Evolutionary conservation across 2,329 filamentous ascomycete species (phyloP).

Genomic region (Exophiala spinifera): DNA sequence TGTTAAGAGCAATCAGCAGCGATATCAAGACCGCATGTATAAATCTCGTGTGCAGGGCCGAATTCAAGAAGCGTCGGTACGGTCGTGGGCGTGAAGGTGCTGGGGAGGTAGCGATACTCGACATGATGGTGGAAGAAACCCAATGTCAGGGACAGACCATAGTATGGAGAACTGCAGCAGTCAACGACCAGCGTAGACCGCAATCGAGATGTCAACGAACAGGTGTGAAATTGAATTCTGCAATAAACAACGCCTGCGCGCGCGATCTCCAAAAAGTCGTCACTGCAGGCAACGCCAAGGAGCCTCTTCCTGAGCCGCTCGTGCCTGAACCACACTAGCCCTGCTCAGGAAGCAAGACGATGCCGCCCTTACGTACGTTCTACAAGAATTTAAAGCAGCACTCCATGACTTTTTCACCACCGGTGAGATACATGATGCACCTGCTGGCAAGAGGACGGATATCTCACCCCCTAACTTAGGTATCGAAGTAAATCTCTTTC

Average conservation of each 20-base stretch:
- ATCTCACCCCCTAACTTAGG: too few species aligned
- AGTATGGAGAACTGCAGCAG: conserved; percentile 4
- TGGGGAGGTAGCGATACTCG: conserved; percentile 9
- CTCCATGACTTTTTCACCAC: too few species aligned
- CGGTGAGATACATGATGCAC: too few species aligned
- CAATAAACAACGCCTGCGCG: neutral
- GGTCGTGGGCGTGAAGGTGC: conserved; percentile 34
- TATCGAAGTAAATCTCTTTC: too few species aligned
- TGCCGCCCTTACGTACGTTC: too few species aligned
- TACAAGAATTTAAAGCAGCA: too few species aligned
- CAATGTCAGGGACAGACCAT: neutral
- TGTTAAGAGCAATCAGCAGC: conserved; percentile 67
- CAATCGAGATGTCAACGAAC: neutral
- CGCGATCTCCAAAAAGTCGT: neutral
- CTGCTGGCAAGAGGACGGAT: too few species aligned
- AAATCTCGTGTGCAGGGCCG: conserved; percentile 82
- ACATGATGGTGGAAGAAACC: conserved; percentile 5
- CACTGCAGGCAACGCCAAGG: neutral
- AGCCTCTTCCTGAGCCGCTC: too few species aligned
- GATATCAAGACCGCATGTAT: conserved; percentile 70
- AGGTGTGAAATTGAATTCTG: neutral
- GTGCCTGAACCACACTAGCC: too few species aligned
- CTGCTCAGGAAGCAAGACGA: too few species aligned
- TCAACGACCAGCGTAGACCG: conserved; percentile 18
- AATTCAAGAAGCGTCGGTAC: conserved; percentile 89